Evolutionary conservation across 1,284 basidiomycete genomes (phyloP).

Genomic region (Tilletia indica): DNA sequence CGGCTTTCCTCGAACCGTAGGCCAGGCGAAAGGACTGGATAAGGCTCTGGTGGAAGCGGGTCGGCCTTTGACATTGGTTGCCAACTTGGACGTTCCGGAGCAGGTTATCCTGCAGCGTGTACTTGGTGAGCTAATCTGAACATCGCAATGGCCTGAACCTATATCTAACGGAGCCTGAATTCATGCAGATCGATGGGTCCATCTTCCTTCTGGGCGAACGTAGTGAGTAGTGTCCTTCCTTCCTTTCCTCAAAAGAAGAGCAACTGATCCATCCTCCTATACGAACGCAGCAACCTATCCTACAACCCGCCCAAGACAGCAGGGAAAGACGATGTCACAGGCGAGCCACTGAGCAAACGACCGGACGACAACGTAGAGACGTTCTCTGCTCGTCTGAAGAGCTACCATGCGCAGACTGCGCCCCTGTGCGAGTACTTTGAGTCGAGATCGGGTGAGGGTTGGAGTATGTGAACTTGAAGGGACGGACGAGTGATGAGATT

Average conservation of each 20-base stretch:
- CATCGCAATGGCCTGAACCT: neutral
- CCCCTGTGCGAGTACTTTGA: slow-evolving; percentile 79
- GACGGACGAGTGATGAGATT: slow-evolving; percentile 89
- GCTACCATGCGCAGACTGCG: slow-evolving; percentile 83
- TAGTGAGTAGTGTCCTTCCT: slow-evolving; percentile 75
- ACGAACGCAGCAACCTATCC: slow-evolving; percentile 35
- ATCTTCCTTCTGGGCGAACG: slow-evolving; percentile 84
- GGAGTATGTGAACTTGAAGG: slow-evolving; percentile 71
- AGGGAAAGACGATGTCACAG: slow-evolving; percentile 87
- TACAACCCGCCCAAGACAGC: slow-evolving; percentile 78
- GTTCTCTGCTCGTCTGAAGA: slow-evolving; percentile 74
- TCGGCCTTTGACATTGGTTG: slow-evolving; percentile 70
- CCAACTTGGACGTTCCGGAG: slow-evolving; percentile 89
- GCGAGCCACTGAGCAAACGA: slow-evolving; percentile 81
- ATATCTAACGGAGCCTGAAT: neutral
- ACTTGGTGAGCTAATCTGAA: slow-evolving; percentile 59
- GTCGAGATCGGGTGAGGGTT: slow-evolving; percentile 57
- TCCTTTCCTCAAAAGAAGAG: neutral
- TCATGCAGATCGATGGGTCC: slow-evolving; percentile 73
- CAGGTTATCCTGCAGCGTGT: slow-evolving; percentile 84
- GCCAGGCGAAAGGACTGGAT: slow-evolving; percentile 82
- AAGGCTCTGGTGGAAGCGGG: slow-evolving; percentile 36
- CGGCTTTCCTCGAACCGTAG: slow-evolving; percentile 89
- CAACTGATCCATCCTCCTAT: neutral
- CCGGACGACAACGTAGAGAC: slow-evolving; percentile 89